Conservation (phyloP, 2,329 filamentous ascomycete genomes). For the Diaporthe citrichinensis region DNA sequence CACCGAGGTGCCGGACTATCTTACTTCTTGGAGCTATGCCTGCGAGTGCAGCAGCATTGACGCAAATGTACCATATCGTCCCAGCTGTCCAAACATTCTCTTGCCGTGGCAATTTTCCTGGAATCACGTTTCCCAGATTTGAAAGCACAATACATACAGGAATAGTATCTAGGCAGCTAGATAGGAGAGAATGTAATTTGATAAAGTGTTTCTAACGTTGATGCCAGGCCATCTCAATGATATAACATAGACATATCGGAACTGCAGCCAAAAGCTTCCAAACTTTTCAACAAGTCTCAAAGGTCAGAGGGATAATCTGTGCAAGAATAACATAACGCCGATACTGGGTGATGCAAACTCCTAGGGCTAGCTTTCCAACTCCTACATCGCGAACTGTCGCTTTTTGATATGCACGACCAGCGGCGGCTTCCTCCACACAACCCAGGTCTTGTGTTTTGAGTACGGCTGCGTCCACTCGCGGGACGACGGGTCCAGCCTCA, state of each 20-base stretch:
- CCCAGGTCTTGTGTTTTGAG: slow-evolving; percentile 37
- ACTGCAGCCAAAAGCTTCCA: background rate
- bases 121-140: background rate
- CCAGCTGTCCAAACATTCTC: background rate
- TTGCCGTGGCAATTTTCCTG: background rate
- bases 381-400: background rate
- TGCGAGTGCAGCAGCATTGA: background rate
- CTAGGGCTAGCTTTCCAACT: no score
- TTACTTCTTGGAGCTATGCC: background rate
- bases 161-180: background rate
- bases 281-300: no score
- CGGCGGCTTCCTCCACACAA: slow-evolving; percentile 43
- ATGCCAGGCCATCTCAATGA: background rate
- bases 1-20: background rate
- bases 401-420: slow-evolving; percentile 41
- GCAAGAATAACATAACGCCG: no score
- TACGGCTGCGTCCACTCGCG: slow-evolving; percentile 33
- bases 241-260: background rate
- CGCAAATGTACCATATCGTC: background rate
- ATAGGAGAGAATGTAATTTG: background rate
- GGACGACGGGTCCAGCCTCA: slow-evolving; percentile 43
- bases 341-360: background rate
- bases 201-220: background rate
- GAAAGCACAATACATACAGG: background rate
- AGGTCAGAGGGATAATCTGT: background rate